phyloP scores from a whole-genome alignment of 768 basidiomycete genomes.

The Suillus plorans region DNA sequence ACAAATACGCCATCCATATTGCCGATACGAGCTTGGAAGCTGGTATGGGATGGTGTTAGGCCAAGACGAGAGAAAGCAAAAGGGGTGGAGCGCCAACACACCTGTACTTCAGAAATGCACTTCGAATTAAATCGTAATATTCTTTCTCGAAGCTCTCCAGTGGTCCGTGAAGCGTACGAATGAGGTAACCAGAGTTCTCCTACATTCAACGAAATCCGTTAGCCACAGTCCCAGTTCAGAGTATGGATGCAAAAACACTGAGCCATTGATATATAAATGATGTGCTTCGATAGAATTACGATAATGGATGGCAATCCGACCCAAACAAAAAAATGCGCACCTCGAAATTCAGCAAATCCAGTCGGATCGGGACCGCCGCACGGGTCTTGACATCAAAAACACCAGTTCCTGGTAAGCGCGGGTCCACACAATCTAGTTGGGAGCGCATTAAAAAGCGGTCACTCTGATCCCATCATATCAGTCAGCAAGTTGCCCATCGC shows the following conservation, averaged over 20 bases:
- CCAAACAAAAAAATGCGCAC: conserved; percentile 32
- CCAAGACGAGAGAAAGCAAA: not conserved
- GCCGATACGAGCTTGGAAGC: conserved; percentile 94
- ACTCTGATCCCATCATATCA: conserved; percentile 26
- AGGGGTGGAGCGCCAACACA: conserved; percentile 26
- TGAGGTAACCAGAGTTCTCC: conserved; percentile 81
- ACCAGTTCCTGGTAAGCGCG: conserved; percentile 81
- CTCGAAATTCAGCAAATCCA: conserved; percentile 82
- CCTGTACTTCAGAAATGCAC: conserved; percentile 94
- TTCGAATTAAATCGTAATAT: conserved; percentile 91
- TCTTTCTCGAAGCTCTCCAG: conserved; percentile 88
- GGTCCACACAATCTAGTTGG: conserved; percentile 87
- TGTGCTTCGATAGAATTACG: too few species aligned
- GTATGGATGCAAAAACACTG: not conserved
- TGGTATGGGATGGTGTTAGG: conserved; percentile 27
- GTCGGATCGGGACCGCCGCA: conserved; percentile 77
- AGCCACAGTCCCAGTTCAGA: not conserved
- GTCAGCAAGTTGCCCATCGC: not conserved
- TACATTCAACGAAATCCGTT: conserved; percentile 24
- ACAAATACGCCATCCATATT: conserved; percentile 95
- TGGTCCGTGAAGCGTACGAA: conserved; percentile 59
- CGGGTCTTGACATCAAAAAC: conserved; percentile 98
- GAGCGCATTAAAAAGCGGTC: conserved; percentile 83
- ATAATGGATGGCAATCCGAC: not conserved
- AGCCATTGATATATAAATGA: not conserved